These are phyloP conservation scores for Tolypocladium nubicola DNA, from an alignment of 2,329 filamentous ascomycete species.

Conservation along the genomic window DNA sequence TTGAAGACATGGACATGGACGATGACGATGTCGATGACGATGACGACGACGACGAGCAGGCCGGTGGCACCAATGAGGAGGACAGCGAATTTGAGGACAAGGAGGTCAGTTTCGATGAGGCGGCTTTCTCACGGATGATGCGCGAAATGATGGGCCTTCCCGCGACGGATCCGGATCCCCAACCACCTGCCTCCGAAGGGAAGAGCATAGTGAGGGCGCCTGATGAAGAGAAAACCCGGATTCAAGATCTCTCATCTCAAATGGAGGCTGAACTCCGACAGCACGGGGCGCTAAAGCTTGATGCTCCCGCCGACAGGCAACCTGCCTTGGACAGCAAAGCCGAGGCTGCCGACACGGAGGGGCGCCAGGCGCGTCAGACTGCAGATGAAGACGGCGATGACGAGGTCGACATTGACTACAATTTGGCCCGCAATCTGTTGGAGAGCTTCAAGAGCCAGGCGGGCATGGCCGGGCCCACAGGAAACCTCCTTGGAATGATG, in stretches of 20 bases:
- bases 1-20: constrained; percentile 61
- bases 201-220: neutral
- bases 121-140: constrained; percentile 81
- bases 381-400: constrained; percentile 42
- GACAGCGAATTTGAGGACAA: constrained; percentile 59
- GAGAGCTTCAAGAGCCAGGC: constrained; percentile 89
- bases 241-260: constrained; percentile 52
- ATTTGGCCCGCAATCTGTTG: constrained; percentile 79
- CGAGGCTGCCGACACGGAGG: constrained; percentile 3
- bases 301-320: constrained; percentile 22
- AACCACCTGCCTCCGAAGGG: neutral
- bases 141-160: constrained; percentile 75
- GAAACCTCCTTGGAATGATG: constrained; percentile 81
- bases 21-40: constrained; percentile 40
- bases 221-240: constrained; percentile 48
- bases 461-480: constrained; percentile 74
- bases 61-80: constrained; percentile 39
- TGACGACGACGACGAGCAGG: constrained; percentile 36
- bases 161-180: constrained; percentile 5
- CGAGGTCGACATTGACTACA: constrained; percentile 71
- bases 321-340: constrained; percentile 5
- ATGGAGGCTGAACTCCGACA: constrained; percentile 58
- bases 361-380: constrained; percentile 27
- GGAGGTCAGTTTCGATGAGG: constrained; percentile 72
- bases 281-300: constrained; percentile 25